Evolutionary conservation across 345 rosid species (phyloP).

Genomic region (Dipteronia sinensis): DNA sequence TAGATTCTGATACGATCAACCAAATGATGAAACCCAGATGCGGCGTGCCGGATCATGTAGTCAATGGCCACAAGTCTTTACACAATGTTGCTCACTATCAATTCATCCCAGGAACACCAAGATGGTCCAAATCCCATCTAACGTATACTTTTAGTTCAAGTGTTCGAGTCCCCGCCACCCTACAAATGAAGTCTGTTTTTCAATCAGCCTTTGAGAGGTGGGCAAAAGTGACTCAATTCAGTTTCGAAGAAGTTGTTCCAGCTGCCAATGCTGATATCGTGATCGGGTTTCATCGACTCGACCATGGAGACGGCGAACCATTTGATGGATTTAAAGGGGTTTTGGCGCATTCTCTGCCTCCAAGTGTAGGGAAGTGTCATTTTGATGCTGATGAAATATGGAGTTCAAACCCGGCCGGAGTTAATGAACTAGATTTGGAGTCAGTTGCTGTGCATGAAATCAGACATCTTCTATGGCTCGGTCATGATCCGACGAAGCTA

Average conservation of each 20-base stretch:
- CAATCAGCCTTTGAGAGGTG: conserved; percentile 11
- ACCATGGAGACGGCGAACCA: conserved; percentile 17
- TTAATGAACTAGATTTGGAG: conserved; percentile 25
- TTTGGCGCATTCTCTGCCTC: conserved; percentile 25
- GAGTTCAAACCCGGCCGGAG: conserved; percentile 11
- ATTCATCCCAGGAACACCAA: conserved; percentile 11
- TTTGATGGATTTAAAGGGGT: conserved; percentile 17
- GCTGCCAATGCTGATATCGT: conserved; percentile 6
- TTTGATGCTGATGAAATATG: conserved; percentile 33
- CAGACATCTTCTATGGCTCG: conserved; percentile 33
- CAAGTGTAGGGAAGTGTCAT: conserved; percentile 20
- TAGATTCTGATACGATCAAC: conserved; percentile 21
- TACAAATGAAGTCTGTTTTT: background rate
- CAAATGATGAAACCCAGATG: conserved; percentile 30
- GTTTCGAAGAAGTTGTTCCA: conserved; percentile 8
- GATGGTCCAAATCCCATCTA: conserved; percentile 23
- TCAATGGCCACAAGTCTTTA: background rate
- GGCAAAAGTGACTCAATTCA: conserved; percentile 3
- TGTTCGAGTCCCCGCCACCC: background rate
- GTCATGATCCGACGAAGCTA: background rate
- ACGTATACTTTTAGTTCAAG: conserved; percentile 20
- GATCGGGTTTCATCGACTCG: conserved; percentile 13
- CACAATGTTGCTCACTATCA: conserved; percentile 5
- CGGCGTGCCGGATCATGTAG: conserved; percentile 17
- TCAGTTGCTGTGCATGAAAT: conserved; percentile 36